Evolutionary conservation across 306 rosid genomes (phyloP).

Genomic region (Hippophae tibetana): DNA sequence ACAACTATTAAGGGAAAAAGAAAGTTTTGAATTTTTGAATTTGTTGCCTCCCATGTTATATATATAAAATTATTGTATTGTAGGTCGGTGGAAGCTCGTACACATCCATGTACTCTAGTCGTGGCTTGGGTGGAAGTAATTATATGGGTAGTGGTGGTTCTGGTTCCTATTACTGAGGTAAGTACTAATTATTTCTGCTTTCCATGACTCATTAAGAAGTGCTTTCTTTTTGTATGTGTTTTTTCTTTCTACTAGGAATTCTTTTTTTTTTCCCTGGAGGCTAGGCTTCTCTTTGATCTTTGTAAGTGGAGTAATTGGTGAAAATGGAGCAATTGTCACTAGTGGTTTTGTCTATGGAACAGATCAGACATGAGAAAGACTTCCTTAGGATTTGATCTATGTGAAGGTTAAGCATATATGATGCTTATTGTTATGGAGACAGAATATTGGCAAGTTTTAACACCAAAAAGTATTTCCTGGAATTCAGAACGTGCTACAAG

Average conservation of each 20-base stretch:
- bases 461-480: constrained; percentile 16
- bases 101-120: constrained; percentile 68
- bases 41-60: neutral
- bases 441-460: constrained; percentile 27
- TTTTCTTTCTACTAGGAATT: constrained; percentile 24
- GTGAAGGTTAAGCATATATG: constrained; percentile 43
- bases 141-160: constrained; percentile 76
- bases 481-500: constrained; percentile 10
- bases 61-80: constrained; percentile 6
- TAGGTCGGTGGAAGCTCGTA: constrained; percentile 78
- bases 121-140: constrained; percentile 64
- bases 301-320: constrained; percentile 36
- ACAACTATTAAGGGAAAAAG: neutral
- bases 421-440: constrained; percentile 44
- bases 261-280: constrained; percentile 14
- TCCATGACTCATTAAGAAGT: neutral
- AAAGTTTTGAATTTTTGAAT: neutral
- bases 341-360: constrained; percentile 71
- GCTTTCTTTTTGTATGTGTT: neutral
- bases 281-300: constrained; percentile 35
- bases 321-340: constrained; percentile 53
- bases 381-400: constrained; percentile 56
- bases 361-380: constrained; percentile 53
- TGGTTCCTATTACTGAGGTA: constrained; percentile 85
- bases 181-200: constrained; percentile 7